These are phyloP conservation scores for Sarocladium strictum DNA, from an alignment of 2,329 filamentous ascomycete species.

Conservation along the genomic window DNA sequence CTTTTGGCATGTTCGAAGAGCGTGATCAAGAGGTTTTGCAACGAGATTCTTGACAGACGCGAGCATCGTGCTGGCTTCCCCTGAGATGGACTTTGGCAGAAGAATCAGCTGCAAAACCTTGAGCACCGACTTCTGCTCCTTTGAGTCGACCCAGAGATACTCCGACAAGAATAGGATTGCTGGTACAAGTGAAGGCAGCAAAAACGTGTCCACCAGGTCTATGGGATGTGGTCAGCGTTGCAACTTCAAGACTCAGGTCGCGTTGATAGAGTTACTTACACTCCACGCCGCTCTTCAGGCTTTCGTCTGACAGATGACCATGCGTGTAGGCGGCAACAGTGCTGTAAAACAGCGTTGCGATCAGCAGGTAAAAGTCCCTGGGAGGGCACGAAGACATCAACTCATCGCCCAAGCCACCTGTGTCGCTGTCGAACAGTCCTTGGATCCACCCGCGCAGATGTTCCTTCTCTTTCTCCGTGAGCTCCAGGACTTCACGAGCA, in stretches of 20 bases:
- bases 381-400: slow-evolving; percentile 76
- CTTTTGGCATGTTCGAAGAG: slow-evolving; percentile 60
- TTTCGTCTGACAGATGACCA: slow-evolving; percentile 60
- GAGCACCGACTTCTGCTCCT: slow-evolving; percentile 62
- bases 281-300: slow-evolving; percentile 68
- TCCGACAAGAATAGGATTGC: slow-evolving; percentile 67
- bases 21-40: slow-evolving; percentile 61
- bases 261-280: slow-evolving; percentile 43
- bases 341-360: slow-evolving; percentile 71
- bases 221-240: slow-evolving; percentile 7
- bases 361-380: slow-evolving; percentile 74
- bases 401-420: slow-evolving; percentile 69
- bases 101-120: slow-evolving; percentile 68
- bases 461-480: slow-evolving; percentile 57
- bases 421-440: slow-evolving; percentile 69
- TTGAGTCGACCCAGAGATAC: slow-evolving; percentile 61
- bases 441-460: slow-evolving; percentile 71
- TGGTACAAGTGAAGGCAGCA: slow-evolving; percentile 71
- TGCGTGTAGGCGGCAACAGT: slow-evolving; percentile 65
- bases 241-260: background rate
- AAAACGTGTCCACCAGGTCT: slow-evolving; percentile 74
- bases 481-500: slow-evolving; percentile 49
- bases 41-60: slow-evolving; percentile 65
- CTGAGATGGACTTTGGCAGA: slow-evolving; percentile 62
- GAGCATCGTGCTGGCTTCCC: slow-evolving; percentile 66